These are phyloP conservation scores for Fragilariopsis cylindrus DNA, from an alignment of 108 stramenopile species.

Conservation along the genomic window DNA sequence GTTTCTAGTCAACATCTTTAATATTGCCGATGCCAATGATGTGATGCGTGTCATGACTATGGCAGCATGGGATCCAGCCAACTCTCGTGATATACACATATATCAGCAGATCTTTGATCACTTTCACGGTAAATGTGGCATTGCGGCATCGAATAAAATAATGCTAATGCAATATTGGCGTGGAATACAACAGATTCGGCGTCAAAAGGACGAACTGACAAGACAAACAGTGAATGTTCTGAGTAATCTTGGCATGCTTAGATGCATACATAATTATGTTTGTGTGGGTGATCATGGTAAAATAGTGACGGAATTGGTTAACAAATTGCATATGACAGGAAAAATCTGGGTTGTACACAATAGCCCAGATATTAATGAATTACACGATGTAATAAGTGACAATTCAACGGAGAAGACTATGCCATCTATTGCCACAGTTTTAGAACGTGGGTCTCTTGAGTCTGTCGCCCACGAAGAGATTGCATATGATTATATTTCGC, in stretches of 20 bases:
- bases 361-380: too few relatives aligned
- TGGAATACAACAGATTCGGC: background rate
- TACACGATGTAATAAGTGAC: too few relatives aligned
- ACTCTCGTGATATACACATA: background rate
- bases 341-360: too few relatives aligned
- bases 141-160: background rate
- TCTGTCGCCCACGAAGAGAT: background rate
- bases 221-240: background rate
- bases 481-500: background rate
- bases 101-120: background rate
- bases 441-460: too few relatives aligned
- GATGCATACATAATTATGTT: background rate
- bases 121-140: background rate
- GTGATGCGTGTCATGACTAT: background rate
- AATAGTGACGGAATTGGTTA: background rate
- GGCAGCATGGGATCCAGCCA: conserved; percentile 3
- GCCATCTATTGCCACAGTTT: too few relatives aligned
- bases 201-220: conserved; percentile 2
- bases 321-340: too few relatives aligned
- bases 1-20: conserved; percentile 4
- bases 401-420: too few relatives aligned
- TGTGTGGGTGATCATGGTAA: conserved; percentile 16
- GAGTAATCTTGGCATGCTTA: background rate
- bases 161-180: background rate
- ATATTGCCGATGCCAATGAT: background rate